A percentile compares a stretch with the other conserved stretches of the same genome.
phyloP scores from a whole-genome alignment of 345 rosid genomes.

The Citrus unshiu region DNA sequence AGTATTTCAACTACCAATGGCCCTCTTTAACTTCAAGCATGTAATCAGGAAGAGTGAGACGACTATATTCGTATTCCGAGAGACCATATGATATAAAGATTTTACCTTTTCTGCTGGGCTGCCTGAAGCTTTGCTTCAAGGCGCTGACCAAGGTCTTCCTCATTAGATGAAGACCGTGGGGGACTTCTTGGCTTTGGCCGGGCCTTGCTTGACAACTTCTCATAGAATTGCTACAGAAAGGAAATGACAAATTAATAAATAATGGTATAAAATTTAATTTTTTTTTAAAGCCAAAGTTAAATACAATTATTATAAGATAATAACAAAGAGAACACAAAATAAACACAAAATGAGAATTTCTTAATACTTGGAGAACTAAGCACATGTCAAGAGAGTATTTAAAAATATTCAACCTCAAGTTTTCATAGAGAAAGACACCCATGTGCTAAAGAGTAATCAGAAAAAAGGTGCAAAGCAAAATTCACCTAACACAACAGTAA shows the following conservation, averaged over 20 bases:
- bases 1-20: too few species aligned
- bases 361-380: neutral
- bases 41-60: neutral
- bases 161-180: conserved; percentile 54
- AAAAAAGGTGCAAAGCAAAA: neutral
- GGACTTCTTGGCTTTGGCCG: conserved; percentile 85
- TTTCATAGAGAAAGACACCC: neutral
- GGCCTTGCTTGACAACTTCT: conserved; percentile 81
- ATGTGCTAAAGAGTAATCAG: conserved; percentile 7
- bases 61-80: neutral
- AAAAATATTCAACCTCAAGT: neutral
- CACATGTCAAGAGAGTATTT: neutral
- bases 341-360: neutral
- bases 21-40: neutral
- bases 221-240: conserved; percentile 74
- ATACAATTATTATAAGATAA: neutral
- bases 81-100: neutral
- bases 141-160: conserved; percentile 90
- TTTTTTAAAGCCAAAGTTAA: neutral
- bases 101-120: conserved; percentile 88
- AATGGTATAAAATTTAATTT: neutral
- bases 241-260: neutral
- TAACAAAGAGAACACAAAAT: neutral
- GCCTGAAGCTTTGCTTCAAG: conserved; percentile 95
- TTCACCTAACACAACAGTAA: conserved; percentile 21